phyloP scores from a whole-genome alignment of 805 yeast genomes.

The Yarrowia osloensis region DNA sequence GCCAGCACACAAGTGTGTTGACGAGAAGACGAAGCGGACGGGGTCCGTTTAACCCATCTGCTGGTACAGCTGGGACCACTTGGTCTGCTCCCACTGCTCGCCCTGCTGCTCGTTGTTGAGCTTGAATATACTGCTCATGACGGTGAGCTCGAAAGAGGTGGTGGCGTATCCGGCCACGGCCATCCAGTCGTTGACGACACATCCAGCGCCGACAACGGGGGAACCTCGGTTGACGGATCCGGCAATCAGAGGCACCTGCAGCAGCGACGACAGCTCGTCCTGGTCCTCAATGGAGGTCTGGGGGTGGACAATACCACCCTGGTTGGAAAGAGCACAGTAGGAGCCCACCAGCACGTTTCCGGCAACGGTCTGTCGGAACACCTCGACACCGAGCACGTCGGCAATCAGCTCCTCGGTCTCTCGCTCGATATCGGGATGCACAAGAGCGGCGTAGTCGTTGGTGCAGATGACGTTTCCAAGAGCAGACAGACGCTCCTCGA shows the following conservation, averaged over 20 bases:
- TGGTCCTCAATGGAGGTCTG: constrained; percentile 97
- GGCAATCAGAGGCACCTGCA: constrained; percentile 97
- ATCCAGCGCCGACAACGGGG: constrained; percentile 96
- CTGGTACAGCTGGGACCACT: constrained; percentile 30
- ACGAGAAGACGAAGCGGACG: background rate
- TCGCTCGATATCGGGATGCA: constrained; percentile 98
- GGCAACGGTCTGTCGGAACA: constrained; percentile 97
- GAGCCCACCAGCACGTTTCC: constrained; percentile 98
- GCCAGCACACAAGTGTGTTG: background rate
- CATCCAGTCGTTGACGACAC: constrained; percentile 98
- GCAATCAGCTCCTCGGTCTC: constrained; percentile 98
- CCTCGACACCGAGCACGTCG: constrained; percentile 97
- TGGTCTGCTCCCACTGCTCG: constrained; percentile 30
- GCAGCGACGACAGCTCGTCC: constrained; percentile 91
- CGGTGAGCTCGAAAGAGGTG: constrained; percentile 97
- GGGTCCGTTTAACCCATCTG: constrained; percentile 18
- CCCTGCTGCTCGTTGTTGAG: constrained; percentile 43
- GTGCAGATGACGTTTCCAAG: constrained; percentile 97
- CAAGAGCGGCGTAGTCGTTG: constrained; percentile 97
- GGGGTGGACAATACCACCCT: constrained; percentile 98
- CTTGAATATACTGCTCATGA: constrained; percentile 87
- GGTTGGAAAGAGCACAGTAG: constrained; percentile 91
- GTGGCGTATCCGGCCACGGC: constrained; percentile 97
- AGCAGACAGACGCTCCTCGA: constrained; percentile 96
- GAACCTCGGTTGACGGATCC: constrained; percentile 99